Conservation (phyloP, 1,284 basidiomycete genomes). For the Irpex rosettiformis region DNA sequence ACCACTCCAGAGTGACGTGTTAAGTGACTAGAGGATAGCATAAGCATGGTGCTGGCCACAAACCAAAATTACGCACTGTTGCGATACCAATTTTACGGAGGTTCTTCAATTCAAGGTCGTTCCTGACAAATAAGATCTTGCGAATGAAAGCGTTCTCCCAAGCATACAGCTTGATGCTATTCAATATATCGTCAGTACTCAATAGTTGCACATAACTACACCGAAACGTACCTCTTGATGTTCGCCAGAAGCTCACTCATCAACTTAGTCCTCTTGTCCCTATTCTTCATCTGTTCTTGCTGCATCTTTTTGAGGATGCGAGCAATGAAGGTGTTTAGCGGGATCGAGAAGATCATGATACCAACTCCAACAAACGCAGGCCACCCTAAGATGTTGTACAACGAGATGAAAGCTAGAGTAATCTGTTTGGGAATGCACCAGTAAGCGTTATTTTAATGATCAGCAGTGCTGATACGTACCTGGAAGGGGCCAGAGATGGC, state of each 20-base stretch:
- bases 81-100: conserved; percentile 78
- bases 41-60: not conserved
- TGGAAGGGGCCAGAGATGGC: conserved; percentile 70
- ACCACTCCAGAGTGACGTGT: conserved; percentile 61
- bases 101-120: conserved; percentile 82
- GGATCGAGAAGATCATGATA: conserved; percentile 84
- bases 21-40: conserved; percentile 54
- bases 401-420: conserved; percentile 82
- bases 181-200: not conserved
- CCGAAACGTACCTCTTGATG: conserved; percentile 74
- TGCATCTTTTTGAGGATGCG: conserved; percentile 78
- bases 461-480: conserved; percentile 29
- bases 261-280: conserved; percentile 70
- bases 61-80: conserved; percentile 40
- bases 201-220: not conserved
- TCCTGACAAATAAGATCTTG: conserved; percentile 74
- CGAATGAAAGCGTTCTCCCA: conserved; percentile 89
- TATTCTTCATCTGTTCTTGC: conserved; percentile 88
- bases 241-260: conserved; percentile 87
- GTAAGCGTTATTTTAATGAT: not conserved
- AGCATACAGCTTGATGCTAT: conserved; percentile 75
- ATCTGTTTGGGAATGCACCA: conserved; percentile 47
- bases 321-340: conserved; percentile 79
- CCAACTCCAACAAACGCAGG: conserved; percentile 89
- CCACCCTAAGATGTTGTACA: conserved; percentile 90